Percentiles rank a stretch among this genome's conserved stretches.
Evolutionary conservation across 2,329 filamentous ascomycete genomes (phyloP).

Genomic region (Ophioceras dolichostomum): DNA sequence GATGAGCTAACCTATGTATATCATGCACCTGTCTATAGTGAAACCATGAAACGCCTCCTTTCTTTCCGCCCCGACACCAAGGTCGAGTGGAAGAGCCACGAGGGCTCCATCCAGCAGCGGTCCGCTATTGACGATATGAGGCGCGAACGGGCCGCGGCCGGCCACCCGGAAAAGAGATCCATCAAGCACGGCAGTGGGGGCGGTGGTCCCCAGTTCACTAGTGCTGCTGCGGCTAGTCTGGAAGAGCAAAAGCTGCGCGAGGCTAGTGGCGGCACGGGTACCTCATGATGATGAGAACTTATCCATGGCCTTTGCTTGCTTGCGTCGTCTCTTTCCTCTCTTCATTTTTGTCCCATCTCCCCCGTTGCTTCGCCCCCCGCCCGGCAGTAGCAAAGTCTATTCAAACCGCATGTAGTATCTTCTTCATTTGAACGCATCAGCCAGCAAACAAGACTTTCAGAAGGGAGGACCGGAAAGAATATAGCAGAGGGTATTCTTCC

Average conservation of each 20-base stretch:
- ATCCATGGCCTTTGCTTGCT: too few relatives aligned
- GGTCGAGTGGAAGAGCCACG: slow-evolving; percentile 91
- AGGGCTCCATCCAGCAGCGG: slow-evolving; percentile 87
- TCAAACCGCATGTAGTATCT: too few relatives aligned
- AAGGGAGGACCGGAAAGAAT: too few relatives aligned
- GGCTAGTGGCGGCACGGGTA: not conserved
- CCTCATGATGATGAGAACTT: not conserved
- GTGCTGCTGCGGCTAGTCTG: slow-evolving; percentile 15
- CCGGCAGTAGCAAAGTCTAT: too few relatives aligned
- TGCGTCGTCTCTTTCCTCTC: too few relatives aligned
- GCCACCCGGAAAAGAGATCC: slow-evolving; percentile 26
- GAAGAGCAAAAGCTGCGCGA: slow-evolving; percentile 13
- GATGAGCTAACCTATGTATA: slow-evolving; percentile 1
- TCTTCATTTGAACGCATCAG: too few relatives aligned
- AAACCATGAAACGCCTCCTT: slow-evolving; percentile 87
- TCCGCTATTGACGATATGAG: slow-evolving; percentile 84
- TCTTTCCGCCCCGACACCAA: slow-evolving; percentile 79
- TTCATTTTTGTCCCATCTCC: too few relatives aligned
- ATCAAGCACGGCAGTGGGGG: slow-evolving; percentile 19
- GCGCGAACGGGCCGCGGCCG: slow-evolving; percentile 64
- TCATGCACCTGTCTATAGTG: slow-evolving; percentile 39
- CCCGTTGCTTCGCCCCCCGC: too few relatives aligned
- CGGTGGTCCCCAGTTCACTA: slow-evolving; percentile 13
- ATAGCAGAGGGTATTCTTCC: too few relatives aligned
- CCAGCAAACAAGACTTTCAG: too few relatives aligned